Percentiles rank a stretch among this genome's conserved stretches.
Evolutionary conservation across 2,329 filamentous ascomycete genomes (phyloP).

Genomic region (Stemphylium lycopersici): DNA sequence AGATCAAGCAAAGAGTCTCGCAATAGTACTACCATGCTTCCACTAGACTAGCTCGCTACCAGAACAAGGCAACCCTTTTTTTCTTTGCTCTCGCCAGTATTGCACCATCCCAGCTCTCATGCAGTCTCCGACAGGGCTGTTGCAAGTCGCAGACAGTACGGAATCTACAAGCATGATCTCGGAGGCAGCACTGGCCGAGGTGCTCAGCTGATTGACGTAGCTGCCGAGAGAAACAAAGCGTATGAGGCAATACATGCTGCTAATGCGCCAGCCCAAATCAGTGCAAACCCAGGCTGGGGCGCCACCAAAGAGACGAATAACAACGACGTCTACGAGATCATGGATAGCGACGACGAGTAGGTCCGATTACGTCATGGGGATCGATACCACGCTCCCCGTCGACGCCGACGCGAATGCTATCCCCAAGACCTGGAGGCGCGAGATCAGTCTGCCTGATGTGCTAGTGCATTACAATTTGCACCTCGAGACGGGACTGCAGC

Average conservation of each 20-base stretch:
- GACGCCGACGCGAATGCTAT: neutral
- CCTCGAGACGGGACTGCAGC: neutral
- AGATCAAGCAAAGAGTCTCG: neutral
- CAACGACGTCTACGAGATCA: conserved; percentile 10
- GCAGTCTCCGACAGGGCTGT: neutral
- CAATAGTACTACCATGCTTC: neutral
- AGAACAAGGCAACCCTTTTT: too few species aligned
- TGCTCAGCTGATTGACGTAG: neutral
- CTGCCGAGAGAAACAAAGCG: conserved; percentile 1
- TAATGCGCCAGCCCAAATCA: conserved; percentile 1
- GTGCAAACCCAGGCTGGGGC: conserved; percentile 4
- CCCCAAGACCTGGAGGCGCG: neutral
- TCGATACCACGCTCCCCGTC: neutral
- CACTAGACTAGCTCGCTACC: neutral
- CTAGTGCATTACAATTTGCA: conserved; percentile 7
- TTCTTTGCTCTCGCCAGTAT: too few species aligned
- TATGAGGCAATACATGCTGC: conserved; percentile 2
- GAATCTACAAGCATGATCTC: conserved; percentile 1
- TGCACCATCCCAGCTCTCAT: neutral
- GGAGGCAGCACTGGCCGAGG: neutral
- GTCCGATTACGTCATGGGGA: conserved; percentile 7
- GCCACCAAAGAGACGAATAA: neutral
- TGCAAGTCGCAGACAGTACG: neutral
- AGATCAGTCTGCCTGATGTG: neutral
- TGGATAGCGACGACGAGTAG: neutral